Conservation (phyloP, 2,329 filamentous ascomycete species). For the Pleochaeta shiraiana region DNA sequence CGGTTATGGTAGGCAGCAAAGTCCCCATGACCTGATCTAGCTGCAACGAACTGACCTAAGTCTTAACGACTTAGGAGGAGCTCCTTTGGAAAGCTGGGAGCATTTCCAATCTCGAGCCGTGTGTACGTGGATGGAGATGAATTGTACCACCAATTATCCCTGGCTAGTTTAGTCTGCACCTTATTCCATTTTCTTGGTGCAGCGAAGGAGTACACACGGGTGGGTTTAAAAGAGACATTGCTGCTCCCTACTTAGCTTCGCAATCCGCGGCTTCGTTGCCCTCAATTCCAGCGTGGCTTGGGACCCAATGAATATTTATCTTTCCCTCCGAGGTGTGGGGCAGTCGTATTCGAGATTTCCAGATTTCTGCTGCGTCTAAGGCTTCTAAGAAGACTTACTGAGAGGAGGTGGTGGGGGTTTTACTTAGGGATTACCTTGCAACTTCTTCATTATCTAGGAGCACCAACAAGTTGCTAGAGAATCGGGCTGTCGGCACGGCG, state of each 20-base stretch:
- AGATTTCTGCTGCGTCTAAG: background rate
- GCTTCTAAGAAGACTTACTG: background rate
- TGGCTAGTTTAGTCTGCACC: no score
- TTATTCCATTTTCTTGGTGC: no score
- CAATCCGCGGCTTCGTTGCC: background rate
- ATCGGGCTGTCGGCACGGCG: background rate
- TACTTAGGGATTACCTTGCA: background rate
- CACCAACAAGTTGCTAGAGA: background rate
- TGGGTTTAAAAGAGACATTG: no score
- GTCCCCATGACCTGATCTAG: background rate
- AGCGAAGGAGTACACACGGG: no score
- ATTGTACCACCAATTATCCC: no score
- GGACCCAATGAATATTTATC: background rate
- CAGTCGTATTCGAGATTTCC: background rate
- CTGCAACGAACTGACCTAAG: background rate
- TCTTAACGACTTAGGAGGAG: background rate
- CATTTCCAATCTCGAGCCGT: no score
- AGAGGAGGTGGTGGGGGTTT: background rate
- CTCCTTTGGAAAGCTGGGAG: no score
- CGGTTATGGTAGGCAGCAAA: background rate
- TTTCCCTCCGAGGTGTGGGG: background rate
- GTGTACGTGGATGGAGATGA: no score
- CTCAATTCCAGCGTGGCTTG: background rate
- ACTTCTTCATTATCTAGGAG: background rate
- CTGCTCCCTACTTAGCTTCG: background rate